phyloP scores from a whole-genome alignment of 495 filamentous ascomycete species.

The Penicillium canariense region DNA sequence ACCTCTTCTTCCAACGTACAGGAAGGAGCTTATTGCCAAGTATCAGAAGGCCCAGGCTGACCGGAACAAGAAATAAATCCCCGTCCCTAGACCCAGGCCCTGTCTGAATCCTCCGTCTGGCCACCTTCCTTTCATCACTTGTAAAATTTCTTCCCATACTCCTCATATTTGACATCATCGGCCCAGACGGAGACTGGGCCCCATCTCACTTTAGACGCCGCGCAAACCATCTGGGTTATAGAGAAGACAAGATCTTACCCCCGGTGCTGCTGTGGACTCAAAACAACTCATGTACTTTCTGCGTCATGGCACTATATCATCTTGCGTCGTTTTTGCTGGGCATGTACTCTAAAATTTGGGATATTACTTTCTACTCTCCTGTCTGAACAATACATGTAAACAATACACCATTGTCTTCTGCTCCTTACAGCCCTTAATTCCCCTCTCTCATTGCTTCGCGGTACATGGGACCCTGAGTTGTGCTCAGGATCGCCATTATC shows the following conservation, averaged over 20 bases:
- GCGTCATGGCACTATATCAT: slow-evolving; percentile 27
- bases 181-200: slow-evolving; percentile 13
- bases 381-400: slow-evolving; percentile 28
- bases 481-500: too few relatives aligned
- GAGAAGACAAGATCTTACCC: slow-evolving; percentile 1
- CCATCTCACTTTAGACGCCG: slow-evolving; percentile 4
- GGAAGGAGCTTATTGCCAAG: slow-evolving; percentile 85
- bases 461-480: too few relatives aligned
- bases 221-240: slow-evolving; percentile 4
- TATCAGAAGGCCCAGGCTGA: slow-evolving; percentile 81
- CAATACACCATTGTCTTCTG: background rate
- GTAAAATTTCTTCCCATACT: slow-evolving; percentile 17
- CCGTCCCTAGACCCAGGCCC: background rate
- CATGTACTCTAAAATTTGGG: slow-evolving; percentile 29
- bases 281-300: slow-evolving; percentile 21
- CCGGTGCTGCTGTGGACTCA: slow-evolving; percentile 5
- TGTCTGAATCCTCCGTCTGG: slow-evolving; percentile 9
- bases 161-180: background rate
- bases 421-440: too few relatives aligned
- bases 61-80: slow-evolving; percentile 65
- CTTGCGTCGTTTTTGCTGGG: slow-evolving; percentile 14
- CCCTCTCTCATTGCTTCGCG: too few relatives aligned
- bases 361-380: slow-evolving; percentile 33
- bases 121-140: slow-evolving; percentile 14
- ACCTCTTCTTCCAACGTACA: slow-evolving; percentile 27